phyloP scores from a whole-genome alignment of 768 basidiomycete genomes.

The Baorangia bicolor region DNA sequence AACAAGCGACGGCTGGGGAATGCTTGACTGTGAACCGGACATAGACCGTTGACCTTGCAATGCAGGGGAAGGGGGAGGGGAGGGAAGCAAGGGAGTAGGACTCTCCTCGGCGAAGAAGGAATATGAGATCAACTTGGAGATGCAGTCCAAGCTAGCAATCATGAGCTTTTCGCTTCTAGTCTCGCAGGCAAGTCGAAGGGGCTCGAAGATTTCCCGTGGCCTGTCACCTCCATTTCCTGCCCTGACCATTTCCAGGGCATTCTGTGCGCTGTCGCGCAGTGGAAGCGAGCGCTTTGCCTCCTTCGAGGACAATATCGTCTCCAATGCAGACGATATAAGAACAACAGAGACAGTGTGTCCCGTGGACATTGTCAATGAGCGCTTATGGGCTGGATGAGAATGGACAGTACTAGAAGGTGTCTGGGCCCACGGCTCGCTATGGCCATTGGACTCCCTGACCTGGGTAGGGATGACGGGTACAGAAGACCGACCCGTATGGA shows the following conservation, averaged over 20 bases:
- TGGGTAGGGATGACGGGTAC: constrained; percentile 5
- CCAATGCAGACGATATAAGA: constrained; percentile 80
- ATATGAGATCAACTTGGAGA: constrained; percentile 95
- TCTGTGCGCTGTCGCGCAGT: constrained; percentile 81
- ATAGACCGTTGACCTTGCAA: constrained; percentile 42
- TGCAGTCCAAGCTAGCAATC: constrained; percentile 96
- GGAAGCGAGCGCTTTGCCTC: constrained; percentile 82
- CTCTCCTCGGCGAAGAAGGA: constrained; percentile 87
- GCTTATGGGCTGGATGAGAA: constrained; percentile 41
- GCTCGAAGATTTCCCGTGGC: constrained; percentile 91
- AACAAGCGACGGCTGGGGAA: constrained; percentile 73
- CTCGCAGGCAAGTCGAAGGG: constrained; percentile 95
- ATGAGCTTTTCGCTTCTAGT: constrained; percentile 90
- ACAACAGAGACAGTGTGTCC: constrained; percentile 77
- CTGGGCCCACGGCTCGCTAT: constrained; percentile 13
- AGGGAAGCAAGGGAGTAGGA: constrained; percentile 46
- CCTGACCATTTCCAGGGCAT: constrained; percentile 79
- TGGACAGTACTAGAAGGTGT: constrained; percentile 19
- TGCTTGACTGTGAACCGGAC: constrained; percentile 46
- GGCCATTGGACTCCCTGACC: constrained; percentile 13
- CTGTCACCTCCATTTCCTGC: constrained; percentile 69
- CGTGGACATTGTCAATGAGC: constrained; percentile 61
- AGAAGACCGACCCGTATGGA: constrained; percentile 4
- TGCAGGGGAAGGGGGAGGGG: constrained; percentile 76
- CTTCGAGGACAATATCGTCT: constrained; percentile 81